Evolutionary conservation across 805 yeast genomes (phyloP), one percentile per base, ranked within the genome.

Genomic region (Lachancea lanzarotensis): DNA sequence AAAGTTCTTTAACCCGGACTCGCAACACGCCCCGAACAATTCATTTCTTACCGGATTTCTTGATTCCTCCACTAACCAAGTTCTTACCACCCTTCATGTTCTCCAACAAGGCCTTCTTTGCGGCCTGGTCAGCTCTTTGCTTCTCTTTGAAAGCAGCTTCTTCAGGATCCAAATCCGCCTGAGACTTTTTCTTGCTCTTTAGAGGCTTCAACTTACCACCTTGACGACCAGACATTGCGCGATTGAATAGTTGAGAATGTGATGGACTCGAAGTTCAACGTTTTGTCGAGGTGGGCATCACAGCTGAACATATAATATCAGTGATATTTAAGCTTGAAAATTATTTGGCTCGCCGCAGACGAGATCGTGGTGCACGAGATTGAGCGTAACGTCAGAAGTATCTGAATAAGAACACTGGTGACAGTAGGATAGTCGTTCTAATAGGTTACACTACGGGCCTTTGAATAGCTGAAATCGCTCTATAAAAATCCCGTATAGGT

Each of bases 71-170:
- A 52, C 95, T 90, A 44, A 81, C 81, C 59, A 90, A 70, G 31
- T 96, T 96, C 45, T 96, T 96, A 53, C 95, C 95, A 61, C 84
- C 79, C 57, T 84, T 73, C 48, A 95, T 93, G 68, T 84, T 80
- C 42, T 83, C 79, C 52, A 91, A 88, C 81, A 91, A 76, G 44
- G 84, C 95, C 70, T 90, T 91, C 70, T 81, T 82, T 26, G 96
- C 96, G 62, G 84, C 85, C 55, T 91, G 96, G 51, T 86, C 97
- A 46, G 95, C 96, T 67, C 84, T 87, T 72, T 88, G 95, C 75
- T 89, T 90, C 60, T 84, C 91, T 73, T 87, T 87, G 77, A 81
- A 89, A 3, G 96, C 96, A 25, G 74, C 45, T 52, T 89, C 97
- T 48, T 90, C 97, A 2, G 90, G 96, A 65, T 89, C 95, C 50